Conservation (phyloP, 179 eudicot species). For the Silene coronaria region DNA sequence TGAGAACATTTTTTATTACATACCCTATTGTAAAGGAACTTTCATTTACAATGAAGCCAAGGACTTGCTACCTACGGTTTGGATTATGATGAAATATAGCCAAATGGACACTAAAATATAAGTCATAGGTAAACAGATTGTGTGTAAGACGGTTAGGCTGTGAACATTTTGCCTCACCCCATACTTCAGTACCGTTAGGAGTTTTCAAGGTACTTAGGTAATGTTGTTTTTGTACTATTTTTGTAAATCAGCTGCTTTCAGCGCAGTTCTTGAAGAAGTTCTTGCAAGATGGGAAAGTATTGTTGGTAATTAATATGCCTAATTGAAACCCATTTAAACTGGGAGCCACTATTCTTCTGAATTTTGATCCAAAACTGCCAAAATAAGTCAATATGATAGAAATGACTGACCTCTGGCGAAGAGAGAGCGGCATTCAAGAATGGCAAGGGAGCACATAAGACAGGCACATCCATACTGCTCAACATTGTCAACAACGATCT, state of each 20-base stretch:
- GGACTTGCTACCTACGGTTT: too few species aligned
- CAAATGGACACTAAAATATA: too few species aligned
- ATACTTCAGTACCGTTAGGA: too few species aligned
- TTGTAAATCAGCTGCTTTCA: background rate
- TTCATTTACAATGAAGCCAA: too few species aligned
- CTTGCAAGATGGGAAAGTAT: background rate
- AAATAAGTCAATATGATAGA: constrained; percentile 5
- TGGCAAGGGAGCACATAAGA: constrained; percentile 70
- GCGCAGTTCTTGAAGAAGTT: background rate
- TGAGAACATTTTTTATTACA: background rate
- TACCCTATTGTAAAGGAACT: background rate
- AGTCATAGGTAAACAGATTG: too few species aligned
- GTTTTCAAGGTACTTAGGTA: too few species aligned
- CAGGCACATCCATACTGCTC: constrained; percentile 72
- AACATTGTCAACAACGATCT: constrained; percentile 53
- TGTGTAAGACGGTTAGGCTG: too few species aligned
- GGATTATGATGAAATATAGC: too few species aligned
- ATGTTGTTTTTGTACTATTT: background rate
- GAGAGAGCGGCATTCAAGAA: constrained; percentile 79
- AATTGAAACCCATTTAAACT: constrained; percentile 4
- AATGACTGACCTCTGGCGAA: constrained; percentile 64
- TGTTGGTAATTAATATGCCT: background rate
- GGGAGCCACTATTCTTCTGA: background rate
- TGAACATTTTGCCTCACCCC: too few species aligned
- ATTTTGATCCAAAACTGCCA: background rate